phyloP scores from a whole-genome alignment of 352 stramenopile genomes.

The Albugo candida region DNA sequence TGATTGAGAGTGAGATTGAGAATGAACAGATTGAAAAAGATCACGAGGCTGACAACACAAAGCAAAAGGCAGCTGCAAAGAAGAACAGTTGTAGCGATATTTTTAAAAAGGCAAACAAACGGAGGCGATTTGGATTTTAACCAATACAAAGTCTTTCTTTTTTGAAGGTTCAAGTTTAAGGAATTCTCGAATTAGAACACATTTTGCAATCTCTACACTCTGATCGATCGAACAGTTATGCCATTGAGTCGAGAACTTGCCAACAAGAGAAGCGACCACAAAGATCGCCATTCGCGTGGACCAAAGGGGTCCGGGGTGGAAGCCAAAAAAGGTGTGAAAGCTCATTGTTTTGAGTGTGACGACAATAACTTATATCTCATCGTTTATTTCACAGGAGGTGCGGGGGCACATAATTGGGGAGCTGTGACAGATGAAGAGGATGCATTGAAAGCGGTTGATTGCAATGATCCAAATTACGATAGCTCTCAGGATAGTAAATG shows the following conservation, averaged over 20 bases:
- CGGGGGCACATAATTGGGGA: conserved; percentile 68
- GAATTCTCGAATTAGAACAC: too few relatives aligned
- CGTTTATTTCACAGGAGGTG: conserved; percentile 22
- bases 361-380: background rate
- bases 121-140: conserved; percentile 41
- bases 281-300: conserved; percentile 65
- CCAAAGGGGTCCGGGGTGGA: conserved; percentile 17
- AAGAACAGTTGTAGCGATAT: conserved; percentile 7
- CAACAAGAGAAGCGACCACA: conserved; percentile 65
- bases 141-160: background rate
- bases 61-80: conserved; percentile 3
- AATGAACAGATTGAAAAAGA: conserved; percentile 7
- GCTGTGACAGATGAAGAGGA: conserved; percentile 19
- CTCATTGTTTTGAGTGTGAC: background rate
- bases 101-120: conserved; percentile 11
- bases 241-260: conserved; percentile 51
- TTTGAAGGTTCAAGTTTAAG: background rate
- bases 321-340: conserved; percentile 34
- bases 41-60: conserved; percentile 7
- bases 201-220: too few relatives aligned
- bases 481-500: conserved; percentile 3
- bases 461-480: conserved; percentile 61
- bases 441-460: conserved; percentile 26
- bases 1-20: background rate
- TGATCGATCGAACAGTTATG: conserved; percentile 26